Evolutionary conservation across 768 basidiomycete genomes (phyloP).

Genomic region (Leccinellum rugosiceps): DNA sequence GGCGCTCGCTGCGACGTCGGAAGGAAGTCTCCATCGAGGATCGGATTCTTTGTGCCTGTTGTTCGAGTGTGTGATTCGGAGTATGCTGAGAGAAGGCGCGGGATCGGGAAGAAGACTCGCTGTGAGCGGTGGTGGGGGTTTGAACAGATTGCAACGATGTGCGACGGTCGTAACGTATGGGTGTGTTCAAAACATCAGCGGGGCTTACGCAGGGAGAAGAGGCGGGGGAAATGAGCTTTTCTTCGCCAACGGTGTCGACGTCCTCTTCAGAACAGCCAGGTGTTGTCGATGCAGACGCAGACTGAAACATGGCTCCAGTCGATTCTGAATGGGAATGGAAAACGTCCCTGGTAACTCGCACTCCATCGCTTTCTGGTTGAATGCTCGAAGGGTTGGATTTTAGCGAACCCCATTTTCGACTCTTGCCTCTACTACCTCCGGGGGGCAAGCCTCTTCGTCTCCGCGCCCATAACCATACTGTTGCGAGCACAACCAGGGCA

Average conservation of each 20-base stretch:
- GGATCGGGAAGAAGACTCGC: constrained; percentile 6
- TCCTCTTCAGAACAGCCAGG: constrained; percentile 25
- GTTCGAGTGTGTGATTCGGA: constrained; percentile 23
- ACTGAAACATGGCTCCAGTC: constrained; percentile 13
- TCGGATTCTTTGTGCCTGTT: constrained; percentile 31
- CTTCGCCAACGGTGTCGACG: constrained; percentile 12
- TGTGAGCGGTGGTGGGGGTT: not conserved
- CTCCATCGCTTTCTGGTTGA: not conserved
- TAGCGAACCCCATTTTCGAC: constrained; percentile 28
- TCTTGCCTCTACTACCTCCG: constrained; percentile 28
- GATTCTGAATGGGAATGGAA: constrained; percentile 25
- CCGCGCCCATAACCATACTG: constrained; percentile 31
- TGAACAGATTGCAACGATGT: constrained; percentile 19
- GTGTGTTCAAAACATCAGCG: constrained; percentile 18
- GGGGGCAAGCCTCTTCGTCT: constrained; percentile 15
- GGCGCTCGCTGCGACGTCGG: constrained; percentile 25
- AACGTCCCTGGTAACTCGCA: not conserved
- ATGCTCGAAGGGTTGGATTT: constrained; percentile 20
- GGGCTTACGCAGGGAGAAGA: constrained; percentile 16
- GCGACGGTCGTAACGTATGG: constrained; percentile 17
- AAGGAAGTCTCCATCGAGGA: constrained; percentile 30
- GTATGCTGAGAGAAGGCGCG: constrained; percentile 8
- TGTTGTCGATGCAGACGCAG: constrained; percentile 13
- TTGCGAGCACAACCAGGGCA: constrained; percentile 29
- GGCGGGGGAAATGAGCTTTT: constrained; percentile 21